Conservation (phyloP, 2,329 filamentous ascomycete genomes). For the Diplodia seriata region DNA sequence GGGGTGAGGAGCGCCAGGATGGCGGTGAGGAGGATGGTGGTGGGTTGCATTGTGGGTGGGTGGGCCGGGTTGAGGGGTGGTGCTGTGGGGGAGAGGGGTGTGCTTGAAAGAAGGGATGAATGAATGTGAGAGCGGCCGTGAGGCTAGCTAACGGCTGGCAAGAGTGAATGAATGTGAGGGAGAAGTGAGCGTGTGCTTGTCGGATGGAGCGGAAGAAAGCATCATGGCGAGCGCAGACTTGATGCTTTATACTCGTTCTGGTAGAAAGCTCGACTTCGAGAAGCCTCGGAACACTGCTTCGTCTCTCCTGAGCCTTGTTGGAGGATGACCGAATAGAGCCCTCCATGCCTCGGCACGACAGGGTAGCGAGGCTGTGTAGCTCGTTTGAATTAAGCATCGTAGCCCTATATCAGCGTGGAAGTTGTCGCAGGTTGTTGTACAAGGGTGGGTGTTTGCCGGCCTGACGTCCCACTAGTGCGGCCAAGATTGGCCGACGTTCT, state of each 20-base stretch:
- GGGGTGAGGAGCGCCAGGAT: background rate
- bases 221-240: background rate
- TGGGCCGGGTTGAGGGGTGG: background rate
- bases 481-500: slow-evolving; percentile 1
- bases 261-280: background rate
- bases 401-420: slow-evolving; percentile 1
- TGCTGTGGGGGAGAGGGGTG: background rate
- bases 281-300: background rate
- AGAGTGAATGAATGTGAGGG: background rate
- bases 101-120: background rate
- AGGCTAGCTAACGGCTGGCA: no score
- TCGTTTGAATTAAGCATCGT: background rate
- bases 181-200: background rate
- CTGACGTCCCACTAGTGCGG: background rate
- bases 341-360: background rate
- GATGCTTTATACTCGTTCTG: background rate
- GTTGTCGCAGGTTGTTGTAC: background rate
- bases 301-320: background rate
- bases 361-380: background rate
- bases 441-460: background rate
- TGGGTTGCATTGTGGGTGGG: slow-evolving; percentile 2
- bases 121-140: background rate
- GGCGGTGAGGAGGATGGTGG: background rate
- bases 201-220: background rate
- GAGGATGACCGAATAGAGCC: background rate